Evolutionary conservation across 78 protist genomes (phyloP), one percentile per base, ranked within the genome.

Genomic region (Dictyostelium intermedium): DNA sequence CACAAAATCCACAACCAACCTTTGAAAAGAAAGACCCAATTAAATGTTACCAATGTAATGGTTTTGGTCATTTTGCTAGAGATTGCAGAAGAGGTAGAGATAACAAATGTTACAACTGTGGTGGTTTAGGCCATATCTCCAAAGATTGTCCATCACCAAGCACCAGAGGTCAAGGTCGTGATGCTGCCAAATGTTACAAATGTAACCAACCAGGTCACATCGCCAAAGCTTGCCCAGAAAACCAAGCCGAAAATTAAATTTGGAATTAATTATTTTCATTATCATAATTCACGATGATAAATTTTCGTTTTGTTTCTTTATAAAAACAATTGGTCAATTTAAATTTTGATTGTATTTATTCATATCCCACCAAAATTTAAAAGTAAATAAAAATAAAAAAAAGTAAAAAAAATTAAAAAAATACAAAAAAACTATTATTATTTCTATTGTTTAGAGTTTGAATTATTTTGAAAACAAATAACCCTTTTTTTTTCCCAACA

Each of bases 41-140:
- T 35, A 89, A 89, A 69, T 89, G 94, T 47, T 89, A 69, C 87
- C 82, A 43, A 5, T 89, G 94, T 41, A 63, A 89, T 16, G 53
- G 76, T n/a, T 80, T 41, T 50, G 94, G 94, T 45, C 94, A 89
- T 56, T 20, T 89, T 66, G 94, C 94, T 11, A 37, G 84, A 50
- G 82, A 89, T 20, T 89, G 94, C 5, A 82, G 39, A 30, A 30
- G 34, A 25, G 43, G 32, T 32, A 56, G 76, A 82, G 74, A 82
- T 20, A 82, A 16, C 43, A 82, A 82, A 60, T 89, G 94, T 34
- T 89, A n/a, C 94, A 89, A 79, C 69, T 89, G 94, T 47, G 85
- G 87, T 80, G 84, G 84, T 56, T 14, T 89, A 2, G 94, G 94
- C 81, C 94, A 89, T 60, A 69, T 89, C 20, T 50, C 45, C 10